Evolutionary conservation across 2,329 filamentous ascomycete genomes (phyloP).

Genomic region (Ophiostoma piceae): DNA sequence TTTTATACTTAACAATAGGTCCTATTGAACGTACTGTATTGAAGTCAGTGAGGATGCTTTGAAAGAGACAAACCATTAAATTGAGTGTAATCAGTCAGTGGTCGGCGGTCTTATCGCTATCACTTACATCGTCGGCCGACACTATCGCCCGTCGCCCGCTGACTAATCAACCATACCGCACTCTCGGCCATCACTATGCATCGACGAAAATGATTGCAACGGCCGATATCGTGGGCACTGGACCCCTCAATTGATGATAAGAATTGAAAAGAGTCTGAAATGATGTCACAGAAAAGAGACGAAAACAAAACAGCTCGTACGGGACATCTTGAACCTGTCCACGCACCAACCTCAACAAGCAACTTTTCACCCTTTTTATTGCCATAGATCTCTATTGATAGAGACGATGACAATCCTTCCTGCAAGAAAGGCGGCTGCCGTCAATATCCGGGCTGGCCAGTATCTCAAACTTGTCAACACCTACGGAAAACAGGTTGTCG

Average conservation of each 20-base stretch:
- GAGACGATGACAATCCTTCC: background rate
- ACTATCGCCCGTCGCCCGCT: constrained; percentile 2
- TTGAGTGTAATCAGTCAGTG: background rate
- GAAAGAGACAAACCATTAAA: no score
- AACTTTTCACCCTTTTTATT: background rate
- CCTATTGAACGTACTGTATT: no score
- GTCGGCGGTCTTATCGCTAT: background rate
- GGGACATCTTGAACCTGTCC: background rate
- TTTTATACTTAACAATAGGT: no score
- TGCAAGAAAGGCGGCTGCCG: constrained; percentile 35
- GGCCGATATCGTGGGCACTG: background rate
- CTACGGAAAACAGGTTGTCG: constrained; percentile 45
- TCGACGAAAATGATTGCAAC: background rate
- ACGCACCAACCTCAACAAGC: background rate
- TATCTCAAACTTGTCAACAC: constrained; percentile 44
- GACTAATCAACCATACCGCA: background rate
- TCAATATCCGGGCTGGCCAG: constrained; percentile 36
- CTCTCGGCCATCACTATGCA: background rate
- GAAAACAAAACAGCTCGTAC: background rate
- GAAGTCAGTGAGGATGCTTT: no score
- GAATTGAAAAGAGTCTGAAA: background rate
- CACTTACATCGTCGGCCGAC: background rate
- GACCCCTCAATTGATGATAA: background rate
- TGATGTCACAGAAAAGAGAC: background rate
- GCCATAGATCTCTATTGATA: background rate